These are phyloP conservation scores for Leptographium flavum DNA, from an alignment of 2,329 filamentous ascomycete species.

Conservation along the genomic window DNA sequence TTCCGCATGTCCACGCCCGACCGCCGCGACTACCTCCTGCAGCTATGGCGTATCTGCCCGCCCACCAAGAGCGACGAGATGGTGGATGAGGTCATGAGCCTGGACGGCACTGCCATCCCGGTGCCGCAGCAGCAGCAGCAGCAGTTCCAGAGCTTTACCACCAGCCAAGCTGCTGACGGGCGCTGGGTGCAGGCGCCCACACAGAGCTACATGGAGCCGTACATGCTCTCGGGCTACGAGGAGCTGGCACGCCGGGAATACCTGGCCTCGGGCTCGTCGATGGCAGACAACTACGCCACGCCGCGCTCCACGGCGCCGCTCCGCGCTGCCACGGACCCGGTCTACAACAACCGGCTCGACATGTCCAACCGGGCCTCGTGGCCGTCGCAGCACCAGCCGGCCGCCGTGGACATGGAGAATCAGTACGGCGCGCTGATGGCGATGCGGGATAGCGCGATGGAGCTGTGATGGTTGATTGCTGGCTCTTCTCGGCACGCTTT, in stretches of 20 bases:
- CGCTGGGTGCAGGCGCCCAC: constrained; percentile 28
- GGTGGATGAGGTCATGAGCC: constrained; percentile 18
- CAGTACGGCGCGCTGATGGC: constrained; percentile 46
- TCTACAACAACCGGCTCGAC: constrained; percentile 35
- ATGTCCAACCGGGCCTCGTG: constrained; percentile 19
- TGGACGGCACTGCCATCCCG: constrained; percentile 34
- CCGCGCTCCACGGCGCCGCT: constrained; percentile 29
- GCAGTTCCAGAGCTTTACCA: constrained; percentile 14
- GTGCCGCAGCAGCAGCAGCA: neutral
- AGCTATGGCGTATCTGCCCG: constrained; percentile 75
- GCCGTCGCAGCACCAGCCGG: constrained; percentile 30
- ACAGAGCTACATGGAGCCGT: constrained; percentile 52
- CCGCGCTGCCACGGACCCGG: constrained; percentile 49
- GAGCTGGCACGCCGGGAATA: constrained; percentile 50
- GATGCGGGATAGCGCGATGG: constrained; percentile 10
- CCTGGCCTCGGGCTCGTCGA: constrained; percentile 23
- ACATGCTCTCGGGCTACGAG: constrained; percentile 74
- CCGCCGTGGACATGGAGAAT: constrained; percentile 55
- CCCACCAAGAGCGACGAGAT: constrained; percentile 37
- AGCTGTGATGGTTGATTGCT: no score
- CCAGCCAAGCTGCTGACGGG: constrained; percentile 36
- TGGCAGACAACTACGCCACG: neutral
- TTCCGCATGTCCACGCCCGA: constrained; percentile 61
- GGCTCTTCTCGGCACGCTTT: no score
- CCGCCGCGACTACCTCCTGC: constrained; percentile 61